Conservation (phyloP, 495 filamentous ascomycete species). For the Neurospora discreta region DNA sequence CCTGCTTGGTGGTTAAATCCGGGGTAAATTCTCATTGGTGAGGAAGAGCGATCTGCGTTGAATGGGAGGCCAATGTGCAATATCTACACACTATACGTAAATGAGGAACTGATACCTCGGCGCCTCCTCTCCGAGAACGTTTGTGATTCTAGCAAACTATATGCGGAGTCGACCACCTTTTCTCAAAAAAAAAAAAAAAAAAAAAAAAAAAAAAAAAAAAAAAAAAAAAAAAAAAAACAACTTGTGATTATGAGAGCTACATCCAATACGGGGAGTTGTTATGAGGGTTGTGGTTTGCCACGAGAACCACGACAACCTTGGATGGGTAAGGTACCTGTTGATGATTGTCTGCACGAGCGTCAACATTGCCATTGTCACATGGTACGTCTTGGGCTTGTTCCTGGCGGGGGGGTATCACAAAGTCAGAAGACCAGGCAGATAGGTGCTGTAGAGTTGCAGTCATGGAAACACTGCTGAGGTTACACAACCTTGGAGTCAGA, state of each 20-base stretch:
- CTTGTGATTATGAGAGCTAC: neutral
- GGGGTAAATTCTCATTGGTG: neutral
- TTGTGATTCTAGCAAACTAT: too few relatives aligned
- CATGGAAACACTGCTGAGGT: neutral
- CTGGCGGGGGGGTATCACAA: neutral
- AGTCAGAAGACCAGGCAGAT: neutral
- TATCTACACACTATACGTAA: too few relatives aligned
- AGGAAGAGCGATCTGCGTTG: neutral
- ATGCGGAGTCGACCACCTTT: too few relatives aligned
- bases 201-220: too few relatives aligned
- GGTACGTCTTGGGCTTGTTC: neutral
- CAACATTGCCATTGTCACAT: neutral
- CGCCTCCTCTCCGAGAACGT: neutral
- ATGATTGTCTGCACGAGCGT: neutral
- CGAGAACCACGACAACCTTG: neutral
- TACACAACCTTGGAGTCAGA: neutral
- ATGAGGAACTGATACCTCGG: neutral
- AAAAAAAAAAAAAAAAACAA: too few relatives aligned
- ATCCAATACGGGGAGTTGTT: neutral
- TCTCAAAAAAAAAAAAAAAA: too few relatives aligned
- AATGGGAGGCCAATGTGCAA: neutral
- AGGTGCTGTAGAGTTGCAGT: neutral
- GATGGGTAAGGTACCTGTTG: neutral
- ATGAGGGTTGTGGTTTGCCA: neutral
- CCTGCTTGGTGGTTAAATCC: constrained; percentile 1